phyloP scores from a whole-genome alignment of 208 protist genomes.

The Acanthamoeba royreba region DNA sequence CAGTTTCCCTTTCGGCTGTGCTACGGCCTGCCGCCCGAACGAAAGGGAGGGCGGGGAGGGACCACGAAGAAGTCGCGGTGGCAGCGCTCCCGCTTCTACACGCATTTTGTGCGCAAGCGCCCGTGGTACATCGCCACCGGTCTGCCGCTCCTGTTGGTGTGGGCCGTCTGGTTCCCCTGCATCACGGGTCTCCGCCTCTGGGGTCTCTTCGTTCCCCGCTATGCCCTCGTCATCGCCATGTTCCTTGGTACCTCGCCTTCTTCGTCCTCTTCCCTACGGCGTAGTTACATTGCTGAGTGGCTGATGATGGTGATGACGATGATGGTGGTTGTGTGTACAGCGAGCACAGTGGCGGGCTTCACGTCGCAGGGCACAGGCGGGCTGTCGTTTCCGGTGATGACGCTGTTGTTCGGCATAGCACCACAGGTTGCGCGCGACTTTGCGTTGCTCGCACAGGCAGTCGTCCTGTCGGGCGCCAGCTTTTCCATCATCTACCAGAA shows the following conservation, averaged over 20 bases:
- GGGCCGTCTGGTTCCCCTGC: slow-evolving; percentile 12
- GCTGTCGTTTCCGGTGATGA: slow-evolving; percentile 50
- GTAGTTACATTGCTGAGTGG: too few relatives aligned
- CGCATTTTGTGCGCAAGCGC: not conserved
- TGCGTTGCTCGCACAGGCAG: not conserved
- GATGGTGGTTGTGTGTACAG: not conserved
- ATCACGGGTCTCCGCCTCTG: not conserved
- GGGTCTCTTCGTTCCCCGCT: not conserved
- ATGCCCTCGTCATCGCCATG: not conserved
- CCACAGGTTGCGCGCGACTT: slow-evolving; percentile 24
- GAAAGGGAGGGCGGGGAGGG: not conserved
- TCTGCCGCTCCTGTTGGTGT: not conserved
- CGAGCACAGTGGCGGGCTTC: not conserved
- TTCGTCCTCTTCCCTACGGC: not conserved
- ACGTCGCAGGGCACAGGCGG: slow-evolving; percentile 16
- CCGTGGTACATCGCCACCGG: slow-evolving; percentile 7
- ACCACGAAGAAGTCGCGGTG: not conserved
- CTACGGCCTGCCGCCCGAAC: not conserved
- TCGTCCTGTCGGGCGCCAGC: not conserved
- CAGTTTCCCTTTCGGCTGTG: not conserved
- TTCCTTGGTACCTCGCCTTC: not conserved
- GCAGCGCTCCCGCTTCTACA: not conserved
- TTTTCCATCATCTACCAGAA: slow-evolving; percentile 49
- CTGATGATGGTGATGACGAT: too few relatives aligned
- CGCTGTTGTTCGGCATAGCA: not conserved